These are phyloP conservation scores for Euphorbia lathyris DNA, from an alignment of 345 rosid species.

Conservation along the genomic window DNA sequence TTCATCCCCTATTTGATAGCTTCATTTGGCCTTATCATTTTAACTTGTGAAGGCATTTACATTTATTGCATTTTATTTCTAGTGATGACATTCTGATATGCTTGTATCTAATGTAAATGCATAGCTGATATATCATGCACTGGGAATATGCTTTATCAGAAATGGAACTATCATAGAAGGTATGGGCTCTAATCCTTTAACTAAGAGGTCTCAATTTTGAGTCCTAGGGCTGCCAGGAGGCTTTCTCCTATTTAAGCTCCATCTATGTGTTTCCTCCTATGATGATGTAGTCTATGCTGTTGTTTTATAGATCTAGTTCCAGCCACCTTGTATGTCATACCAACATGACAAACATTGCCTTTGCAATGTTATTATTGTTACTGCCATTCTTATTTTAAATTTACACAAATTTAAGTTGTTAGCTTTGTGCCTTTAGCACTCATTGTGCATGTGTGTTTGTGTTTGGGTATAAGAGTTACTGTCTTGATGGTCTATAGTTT, in stretches of 20 bases:
- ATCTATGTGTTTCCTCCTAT: too few relatives aligned
- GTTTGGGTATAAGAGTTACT: background rate
- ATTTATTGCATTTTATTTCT: background rate
- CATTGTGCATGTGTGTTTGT: background rate
- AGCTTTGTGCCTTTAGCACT: background rate
- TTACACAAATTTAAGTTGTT: too few relatives aligned
- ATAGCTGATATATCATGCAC: background rate
- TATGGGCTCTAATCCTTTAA: background rate
- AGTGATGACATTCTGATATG: background rate
- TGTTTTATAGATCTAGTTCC: too few relatives aligned
- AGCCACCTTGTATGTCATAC: too few relatives aligned
- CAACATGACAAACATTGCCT: too few relatives aligned
- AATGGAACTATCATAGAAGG: background rate
- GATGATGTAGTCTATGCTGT: too few relatives aligned
- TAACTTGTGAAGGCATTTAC: background rate
- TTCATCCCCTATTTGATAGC: constrained; percentile 9
- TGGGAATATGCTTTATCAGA: background rate
- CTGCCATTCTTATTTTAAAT: too few relatives aligned
- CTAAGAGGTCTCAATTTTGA: background rate
- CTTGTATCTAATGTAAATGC: background rate
- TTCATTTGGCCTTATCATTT: background rate
- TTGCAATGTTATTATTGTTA: too few relatives aligned
- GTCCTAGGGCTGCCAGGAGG: background rate
- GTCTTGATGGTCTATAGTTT: background rate
- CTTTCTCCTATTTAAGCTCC: background rate